Evolutionary conservation across 352 stramenopile species (phyloP).

Genomic region (Aphanomyces stellatus): DNA sequence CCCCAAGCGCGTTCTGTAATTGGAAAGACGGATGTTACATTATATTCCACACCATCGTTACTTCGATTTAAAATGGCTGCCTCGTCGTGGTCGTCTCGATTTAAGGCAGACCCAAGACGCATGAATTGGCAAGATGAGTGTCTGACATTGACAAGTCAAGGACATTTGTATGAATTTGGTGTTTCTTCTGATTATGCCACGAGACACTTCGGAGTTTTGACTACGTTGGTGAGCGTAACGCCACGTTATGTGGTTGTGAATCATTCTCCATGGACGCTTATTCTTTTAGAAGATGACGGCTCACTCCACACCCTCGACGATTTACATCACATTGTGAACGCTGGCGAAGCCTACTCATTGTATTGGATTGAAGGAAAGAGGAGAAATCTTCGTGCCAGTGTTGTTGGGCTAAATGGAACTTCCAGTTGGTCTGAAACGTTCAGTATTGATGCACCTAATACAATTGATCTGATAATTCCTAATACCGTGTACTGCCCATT

Average conservation of each 20-base stretch:
- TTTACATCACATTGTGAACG: conserved; percentile 56
- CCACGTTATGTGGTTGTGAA: conserved; percentile 75
- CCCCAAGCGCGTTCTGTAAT: conserved; percentile 53
- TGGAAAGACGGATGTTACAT: conserved; percentile 62
- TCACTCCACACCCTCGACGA: not conserved
- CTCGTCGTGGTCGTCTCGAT: conserved; percentile 59
- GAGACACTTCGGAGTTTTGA: conserved; percentile 72
- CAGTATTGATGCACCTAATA: conserved; percentile 38
- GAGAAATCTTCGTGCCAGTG: conserved; percentile 41
- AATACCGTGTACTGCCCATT: conserved; percentile 19
- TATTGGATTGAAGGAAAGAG: conserved; percentile 62
- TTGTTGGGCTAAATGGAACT: conserved; percentile 33
- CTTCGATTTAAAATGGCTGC: conserved; percentile 48
- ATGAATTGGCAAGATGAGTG: conserved; percentile 83
- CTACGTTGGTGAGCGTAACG: conserved; percentile 76
- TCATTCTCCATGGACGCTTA: conserved; percentile 45
- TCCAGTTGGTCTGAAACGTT: conserved; percentile 64
- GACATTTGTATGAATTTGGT: conserved; percentile 63
- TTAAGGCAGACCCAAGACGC: conserved; percentile 56
- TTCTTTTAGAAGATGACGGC: conserved; percentile 45
- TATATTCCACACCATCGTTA: conserved; percentile 46
- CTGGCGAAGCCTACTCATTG: conserved; percentile 63
- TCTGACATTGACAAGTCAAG: conserved; percentile 35
- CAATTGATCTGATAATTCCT: conserved; percentile 42
- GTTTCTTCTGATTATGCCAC: conserved; percentile 75